Conservation (phyloP, 768 basidiomycete species). For the Amanita pallidorosea region DNA sequence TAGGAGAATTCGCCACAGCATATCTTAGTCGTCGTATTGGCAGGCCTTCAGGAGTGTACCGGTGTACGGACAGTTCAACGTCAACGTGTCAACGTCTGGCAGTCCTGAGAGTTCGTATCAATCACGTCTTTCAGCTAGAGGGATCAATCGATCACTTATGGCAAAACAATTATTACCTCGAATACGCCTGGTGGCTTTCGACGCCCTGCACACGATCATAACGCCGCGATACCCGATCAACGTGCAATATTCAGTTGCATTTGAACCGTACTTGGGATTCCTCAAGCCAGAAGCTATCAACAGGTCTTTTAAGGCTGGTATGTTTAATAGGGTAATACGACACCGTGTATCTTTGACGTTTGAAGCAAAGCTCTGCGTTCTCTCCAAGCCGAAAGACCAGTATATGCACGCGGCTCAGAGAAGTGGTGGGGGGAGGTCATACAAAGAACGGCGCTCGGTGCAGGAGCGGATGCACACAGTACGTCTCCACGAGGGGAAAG, state of each 20-base stretch:
- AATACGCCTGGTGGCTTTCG: conserved; percentile 68
- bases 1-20: conserved; percentile 8
- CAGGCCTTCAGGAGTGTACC: not conserved
- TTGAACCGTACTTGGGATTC: conserved; percentile 55
- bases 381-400: conserved; percentile 48
- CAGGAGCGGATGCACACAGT: conserved; percentile 57
- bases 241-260: conserved; percentile 53
- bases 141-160: conserved; percentile 3
- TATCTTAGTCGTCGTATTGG: not conserved
- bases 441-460: conserved; percentile 59
- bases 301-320: conserved; percentile 52
- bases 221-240: conserved; percentile 58
- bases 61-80: not conserved
- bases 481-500: conserved; percentile 7
- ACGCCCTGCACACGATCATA: conserved; percentile 67
- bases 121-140: not conserved
- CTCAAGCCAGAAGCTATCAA: conserved; percentile 43
- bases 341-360: not conserved
- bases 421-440: conserved; percentile 79
- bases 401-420: conserved; percentile 41
- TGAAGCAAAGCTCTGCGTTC: conserved; percentile 25
- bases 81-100: not conserved
- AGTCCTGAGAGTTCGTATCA: not conserved
- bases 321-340: conserved; percentile 3
- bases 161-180: conserved; percentile 1